A percentile compares a stretch with the other conserved stretches of the same genome.
Evolutionary conservation across 495 filamentous ascomycete genomes (phyloP).

Genomic region (Trichoderma parareesei): DNA sequence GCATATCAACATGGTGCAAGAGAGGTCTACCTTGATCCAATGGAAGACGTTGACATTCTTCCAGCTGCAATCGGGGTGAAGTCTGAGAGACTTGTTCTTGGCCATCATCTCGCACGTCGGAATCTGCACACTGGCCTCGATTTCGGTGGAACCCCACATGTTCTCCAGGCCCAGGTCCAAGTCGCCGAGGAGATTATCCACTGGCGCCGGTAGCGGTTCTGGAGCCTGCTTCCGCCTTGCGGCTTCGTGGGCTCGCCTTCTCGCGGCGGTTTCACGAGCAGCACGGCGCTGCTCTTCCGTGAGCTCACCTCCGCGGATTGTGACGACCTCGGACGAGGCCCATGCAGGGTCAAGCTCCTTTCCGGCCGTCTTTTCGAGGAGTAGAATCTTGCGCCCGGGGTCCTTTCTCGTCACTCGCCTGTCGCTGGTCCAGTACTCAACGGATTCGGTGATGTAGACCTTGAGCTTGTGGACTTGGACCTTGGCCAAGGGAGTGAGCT

Average conservation of each 20-base stretch:
- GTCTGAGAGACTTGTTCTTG: conserved; percentile 59
- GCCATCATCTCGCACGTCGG: conserved; percentile 89
- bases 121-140: conserved; percentile 93
- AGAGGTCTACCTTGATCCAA: conserved; percentile 84
- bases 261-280: conserved; percentile 31
- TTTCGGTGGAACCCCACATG: conserved; percentile 79
- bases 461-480: conserved; percentile 96
- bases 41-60: conserved; percentile 94
- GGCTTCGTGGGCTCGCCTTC: conserved; percentile 32
- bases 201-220: conserved; percentile 36
- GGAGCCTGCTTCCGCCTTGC: conserved; percentile 23
- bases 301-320: conserved; percentile 73
- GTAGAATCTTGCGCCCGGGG: conserved; percentile 69
- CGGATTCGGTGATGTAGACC: conserved; percentile 87
- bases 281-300: conserved; percentile 33
- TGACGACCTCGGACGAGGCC: conserved; percentile 67
- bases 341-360: conserved; percentile 69
- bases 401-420: conserved; percentile 85
- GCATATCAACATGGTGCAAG: background rate
- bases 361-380: conserved; percentile 89
- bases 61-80: conserved; percentile 94
- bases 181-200: conserved; percentile 75
- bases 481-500: conserved; percentile 90
- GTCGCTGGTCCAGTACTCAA: conserved; percentile 87
- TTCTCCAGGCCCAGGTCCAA: conserved; percentile 54